These are phyloP conservation scores for Penicillium roqueforti DNA, from an alignment of 495 filamentous ascomycete species.

Conservation along the genomic window DNA sequence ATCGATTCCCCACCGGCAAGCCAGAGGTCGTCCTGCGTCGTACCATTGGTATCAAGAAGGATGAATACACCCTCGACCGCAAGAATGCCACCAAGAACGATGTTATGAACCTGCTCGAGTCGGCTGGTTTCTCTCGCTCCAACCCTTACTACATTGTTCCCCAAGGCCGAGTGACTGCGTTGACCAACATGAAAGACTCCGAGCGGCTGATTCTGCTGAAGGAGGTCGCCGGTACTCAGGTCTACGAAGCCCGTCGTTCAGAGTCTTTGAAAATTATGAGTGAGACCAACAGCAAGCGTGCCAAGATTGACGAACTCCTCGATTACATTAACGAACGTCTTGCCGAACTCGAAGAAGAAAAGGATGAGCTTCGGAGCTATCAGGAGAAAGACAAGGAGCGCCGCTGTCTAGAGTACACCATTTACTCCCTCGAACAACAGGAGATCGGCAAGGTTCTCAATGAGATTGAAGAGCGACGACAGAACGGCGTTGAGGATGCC, in stretches of 20 bases:
- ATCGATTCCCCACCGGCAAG: slow-evolving; percentile 91
- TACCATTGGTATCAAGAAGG: slow-evolving; percentile 96
- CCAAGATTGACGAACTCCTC: slow-evolving; percentile 89
- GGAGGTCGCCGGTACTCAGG: slow-evolving; percentile 94
- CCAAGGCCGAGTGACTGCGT: slow-evolving; percentile 88
- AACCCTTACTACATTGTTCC: slow-evolving; percentile 99
- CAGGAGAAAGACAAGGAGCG: slow-evolving; percentile 94
- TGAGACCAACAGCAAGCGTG: slow-evolving; percentile 89
- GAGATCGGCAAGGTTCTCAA: slow-evolving; percentile 72
- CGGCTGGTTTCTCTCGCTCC: slow-evolving; percentile 91
- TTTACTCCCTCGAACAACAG: slow-evolving; percentile 83
- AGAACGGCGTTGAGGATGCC: slow-evolving; percentile 74
- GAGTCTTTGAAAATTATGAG: slow-evolving; percentile 96
- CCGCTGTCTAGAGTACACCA: slow-evolving; percentile 88
- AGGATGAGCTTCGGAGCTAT: slow-evolving; percentile 86
- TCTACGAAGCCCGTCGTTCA: slow-evolving; percentile 85
- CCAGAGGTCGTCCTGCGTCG: slow-evolving; percentile 84
- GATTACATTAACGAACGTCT: slow-evolving; percentile 88
- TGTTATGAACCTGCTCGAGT: slow-evolving; percentile 93
- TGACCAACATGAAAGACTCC: slow-evolving; percentile 97
- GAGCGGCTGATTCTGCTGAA: slow-evolving; percentile 87
- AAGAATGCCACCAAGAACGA: slow-evolving; percentile 95
- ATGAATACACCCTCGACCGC: slow-evolving; percentile 94
- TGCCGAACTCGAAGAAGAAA: slow-evolving; percentile 89
- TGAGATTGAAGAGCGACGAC: slow-evolving; percentile 74